Evolutionary conservation across 1,284 basidiomycete genomes (phyloP), one percentile per base, ranked within the genome.

Genomic region (Apiotrichum sp.): DNA sequence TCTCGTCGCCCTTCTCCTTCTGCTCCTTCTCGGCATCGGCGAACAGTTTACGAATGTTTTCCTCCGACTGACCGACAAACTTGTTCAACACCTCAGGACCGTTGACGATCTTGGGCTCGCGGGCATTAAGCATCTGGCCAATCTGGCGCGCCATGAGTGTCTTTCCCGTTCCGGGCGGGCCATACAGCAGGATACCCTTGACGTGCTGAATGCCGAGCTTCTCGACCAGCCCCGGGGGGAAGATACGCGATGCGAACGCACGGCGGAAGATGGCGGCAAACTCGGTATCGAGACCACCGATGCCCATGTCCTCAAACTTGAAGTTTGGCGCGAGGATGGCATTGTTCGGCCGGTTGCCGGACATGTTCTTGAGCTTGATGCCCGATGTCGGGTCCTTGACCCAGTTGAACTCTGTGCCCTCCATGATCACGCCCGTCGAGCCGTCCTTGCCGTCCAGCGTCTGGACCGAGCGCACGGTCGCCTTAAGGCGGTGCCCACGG

Each of bases 231-330:
- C 85, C 91, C 0, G 93, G 93, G 31, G 96, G 96, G 78, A 98
- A 98, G 46, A 99, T 93, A 56, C 96, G 91, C 57, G 89, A 93
- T 0, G 96, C 95, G 73, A 99, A 99, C 0, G 96, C 96, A 71
- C 96, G 88, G 74, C 96, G 89, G 80, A 99, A 99, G 72, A 99
- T 99, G 55, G 91, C 86, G 56, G 85, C 85, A 71, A 99, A 99
- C 72, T 99, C 96, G 7, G 84, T 81, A 75, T 99, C 96, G 42
- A 99, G 81, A 72, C 96, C 96, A 72, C 96, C 96, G 68, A 99
- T 98, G 32, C 96, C 96, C 95, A 99, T 98, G 75, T 99, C 96
- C 72, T 97, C 90, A 65, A 99, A 99, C 77, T 96, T 98, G 84
- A 99, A 99, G 78, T 98, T 98, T 3, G 96, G 92, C 1, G 93